Evolutionary conservation across 1,139 yeast species (phyloP), one percentile per base, ranked within the genome.

Genomic region (Chernovozyma sophiae-reginae): DNA sequence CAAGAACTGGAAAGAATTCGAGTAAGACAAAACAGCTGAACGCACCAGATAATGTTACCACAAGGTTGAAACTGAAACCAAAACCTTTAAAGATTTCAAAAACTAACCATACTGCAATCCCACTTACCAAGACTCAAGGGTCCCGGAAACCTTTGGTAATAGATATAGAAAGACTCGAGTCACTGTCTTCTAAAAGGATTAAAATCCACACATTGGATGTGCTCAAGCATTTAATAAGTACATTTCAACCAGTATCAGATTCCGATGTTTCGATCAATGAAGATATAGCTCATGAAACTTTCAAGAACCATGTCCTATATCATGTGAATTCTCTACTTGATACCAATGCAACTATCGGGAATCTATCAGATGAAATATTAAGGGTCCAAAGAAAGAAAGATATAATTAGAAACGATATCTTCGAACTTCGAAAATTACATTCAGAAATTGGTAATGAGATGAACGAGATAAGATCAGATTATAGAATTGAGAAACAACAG

Each of bases 331-430:
- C 62, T 40, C 45, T 69, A 24, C 47, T 51, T 44, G 74, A 66
- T 41, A 49, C 57, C n/a, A 67, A 68, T 44, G 58, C 68, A 13
- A 63, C 65, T 19, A 72, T 76, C 31, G 62, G 66, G 32, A 67
- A 68, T 33, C 53, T 75, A 7, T 47, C 65, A 1, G 55, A 53
- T 26, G 67, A 67, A 25, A 60, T 77, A 6, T 41, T 46, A 6
- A 57, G 55, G 24, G 55, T 66, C 2, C 77, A 70, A 43, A 49
- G 50, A 31, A 52, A 56, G 32, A 77, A 77, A 46, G 63, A 65
- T 35, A 62, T 60, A 3, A 43, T 66, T 16, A 51, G 83, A 40
- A 40, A 48, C n/a, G 50, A 59, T 32, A 67, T 77, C 2, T 65
- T 61, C 41, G 60, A 67, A 10, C 44, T 68, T 8, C 55, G 72